A percentile compares a stretch with the other conserved stretches of the same genome.
These are phyloP conservation scores for Candida ovalis DNA, from an alignment of 805 yeast genomes.

Conservation along the genomic window DNA sequence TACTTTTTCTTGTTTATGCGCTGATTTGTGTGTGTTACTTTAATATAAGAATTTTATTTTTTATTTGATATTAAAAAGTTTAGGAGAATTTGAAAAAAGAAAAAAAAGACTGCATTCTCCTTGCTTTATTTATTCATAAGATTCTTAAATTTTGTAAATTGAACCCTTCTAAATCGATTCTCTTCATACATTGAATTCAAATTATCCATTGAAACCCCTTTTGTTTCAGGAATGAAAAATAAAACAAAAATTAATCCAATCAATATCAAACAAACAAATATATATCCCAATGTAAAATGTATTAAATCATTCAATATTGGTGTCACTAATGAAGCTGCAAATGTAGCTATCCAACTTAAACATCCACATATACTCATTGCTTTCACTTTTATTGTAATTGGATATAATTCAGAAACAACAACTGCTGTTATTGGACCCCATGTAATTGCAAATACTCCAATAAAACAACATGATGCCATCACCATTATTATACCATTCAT, in stretches of 20 bases:
- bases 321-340: constrained; percentile 61
- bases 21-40: background rate
- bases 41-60: background rate
- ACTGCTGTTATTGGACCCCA: constrained; percentile 76
- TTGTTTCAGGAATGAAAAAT: constrained; percentile 33
- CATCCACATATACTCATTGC: constrained; percentile 55
- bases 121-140: background rate
- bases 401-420: constrained; percentile 63
- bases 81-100: background rate
- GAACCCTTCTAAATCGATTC: background rate
- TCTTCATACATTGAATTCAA: constrained; percentile 23
- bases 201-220: constrained; percentile 16
- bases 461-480: constrained; percentile 53
- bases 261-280: constrained; percentile 34
- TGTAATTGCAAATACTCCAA: constrained; percentile 61
- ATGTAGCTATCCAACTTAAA: constrained; percentile 60
- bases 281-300: constrained; percentile 65
- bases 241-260: constrained; percentile 23
- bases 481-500: constrained; percentile 43
- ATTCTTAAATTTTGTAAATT: background rate
- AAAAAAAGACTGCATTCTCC: background rate
- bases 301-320: constrained; percentile 61
- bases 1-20: background rate
- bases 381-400: constrained; percentile 54
- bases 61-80: background rate